These are phyloP conservation scores for Penicillium sp. DNA, from an alignment of 2,329 filamentous ascomycete species.

Conservation along the genomic window DNA sequence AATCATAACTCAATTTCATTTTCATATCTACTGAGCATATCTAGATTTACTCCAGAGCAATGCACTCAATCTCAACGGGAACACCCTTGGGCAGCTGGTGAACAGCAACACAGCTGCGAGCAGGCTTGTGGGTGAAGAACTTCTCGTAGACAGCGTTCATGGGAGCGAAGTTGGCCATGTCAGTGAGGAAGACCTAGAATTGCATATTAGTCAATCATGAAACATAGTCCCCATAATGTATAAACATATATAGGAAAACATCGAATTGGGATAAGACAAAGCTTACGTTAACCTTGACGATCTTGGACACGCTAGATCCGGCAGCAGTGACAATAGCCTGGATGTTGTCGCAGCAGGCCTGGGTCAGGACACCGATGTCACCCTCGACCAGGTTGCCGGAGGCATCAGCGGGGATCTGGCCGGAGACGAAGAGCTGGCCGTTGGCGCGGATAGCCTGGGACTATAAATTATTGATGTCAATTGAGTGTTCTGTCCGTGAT, in stretches of 20 bases:
- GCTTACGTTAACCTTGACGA: conserved; percentile 77
- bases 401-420: conserved; percentile 72
- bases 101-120: conserved; percentile 64
- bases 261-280: background rate
- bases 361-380: conserved; percentile 67
- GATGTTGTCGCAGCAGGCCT: conserved; percentile 75
- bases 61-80: conserved; percentile 65
- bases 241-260: background rate
- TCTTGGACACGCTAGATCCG: conserved; percentile 72
- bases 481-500: background rate
- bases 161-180: conserved; percentile 84
- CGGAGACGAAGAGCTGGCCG: conserved; percentile 69
- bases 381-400: conserved; percentile 62
- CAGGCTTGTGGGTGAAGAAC: conserved; percentile 67
- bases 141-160: conserved; percentile 74
- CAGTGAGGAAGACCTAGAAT: conserved; percentile 72
- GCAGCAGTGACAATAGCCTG: conserved; percentile 79
- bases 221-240: background rate
- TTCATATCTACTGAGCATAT: background rate
- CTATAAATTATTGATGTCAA: conserved; percentile 24
- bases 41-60: conserved; percentile 52
- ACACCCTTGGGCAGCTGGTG: conserved; percentile 64
- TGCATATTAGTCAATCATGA: background rate
- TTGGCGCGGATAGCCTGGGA: conserved; percentile 66
- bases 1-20: background rate